Base-by-base conservation (phyloP, 169 alveolate genomes). In the Besnoitia besnoiti region DNA sequence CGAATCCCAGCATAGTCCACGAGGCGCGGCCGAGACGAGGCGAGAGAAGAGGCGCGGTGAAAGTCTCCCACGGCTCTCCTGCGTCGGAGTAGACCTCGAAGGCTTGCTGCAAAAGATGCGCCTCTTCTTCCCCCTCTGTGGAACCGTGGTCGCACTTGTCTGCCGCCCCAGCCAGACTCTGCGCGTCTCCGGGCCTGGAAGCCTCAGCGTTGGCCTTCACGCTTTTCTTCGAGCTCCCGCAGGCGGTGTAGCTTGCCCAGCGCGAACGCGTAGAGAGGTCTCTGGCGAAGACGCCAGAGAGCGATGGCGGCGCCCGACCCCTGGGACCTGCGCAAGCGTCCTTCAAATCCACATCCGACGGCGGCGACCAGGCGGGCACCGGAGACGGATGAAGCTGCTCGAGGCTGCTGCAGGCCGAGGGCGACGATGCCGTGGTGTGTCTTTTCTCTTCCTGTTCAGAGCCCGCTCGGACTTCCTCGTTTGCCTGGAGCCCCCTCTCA, bases 31-130 rank as follows among this genome's bases (percentile, higher is more conserved):
- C 1, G 46, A 3, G 44, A 73, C 39, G n/a, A 3, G 82, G 46
- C 2, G 46, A 21, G 30, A 37, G n/a, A 19, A 37, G 24, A 30
- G 82, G 55, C 37, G 87, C 1, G 33, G 87, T 16, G n/a, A 37
- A 2, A 0, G 87, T 27, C 47, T 77, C 87, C 87, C 87, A 77
- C 37, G 59, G 42, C 35, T 77, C 87, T 3, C 87, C 87, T 27
- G 87, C 87, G 1, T 77, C 87, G 0, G 87, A 77, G 55, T 77
- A 35, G 55, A 77, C 19, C 37, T 77, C 87, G 37, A 77, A 73
- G 82, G n/a, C 82, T 2, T 73, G 46, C 82, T 73, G n/a, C 87
- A 37, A 77, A 24, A 10, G 21, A 4, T 39, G 3, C 61, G n/a
- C 87, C 55, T 77, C 87, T 40, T 30, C 37, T 35, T 77, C 35